Percentiles rank a stretch among this genome's conserved stretches.
Evolutionary conservation across 176 grass and related monocot genomes (phyloP).

Genomic region (Melocanna baccifera): DNA sequence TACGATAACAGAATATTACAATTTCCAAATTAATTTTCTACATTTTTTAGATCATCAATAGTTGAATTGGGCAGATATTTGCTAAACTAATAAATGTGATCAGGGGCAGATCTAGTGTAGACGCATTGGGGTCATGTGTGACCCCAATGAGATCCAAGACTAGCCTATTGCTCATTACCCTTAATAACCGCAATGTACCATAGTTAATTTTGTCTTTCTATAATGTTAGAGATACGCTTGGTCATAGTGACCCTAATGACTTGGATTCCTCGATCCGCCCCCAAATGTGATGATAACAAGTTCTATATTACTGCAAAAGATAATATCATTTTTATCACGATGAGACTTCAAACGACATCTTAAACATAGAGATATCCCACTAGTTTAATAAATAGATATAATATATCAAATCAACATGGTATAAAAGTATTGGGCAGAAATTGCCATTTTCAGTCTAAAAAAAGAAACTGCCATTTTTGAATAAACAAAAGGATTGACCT

Average conservation of each 20-base stretch:
- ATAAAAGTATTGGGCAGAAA: neutral
- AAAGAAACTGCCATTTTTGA: neutral
- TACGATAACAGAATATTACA: neutral
- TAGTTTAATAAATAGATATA: neutral
- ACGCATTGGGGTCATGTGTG: no score
- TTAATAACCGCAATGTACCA: no score
- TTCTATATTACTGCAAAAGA: neutral
- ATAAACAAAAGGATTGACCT: constrained; percentile 7
- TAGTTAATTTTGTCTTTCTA: no score
- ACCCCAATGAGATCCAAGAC: no score
- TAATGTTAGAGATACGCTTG: no score
- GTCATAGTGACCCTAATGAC: no score
- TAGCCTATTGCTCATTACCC: no score
- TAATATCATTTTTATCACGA: neutral
- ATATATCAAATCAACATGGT: neutral
- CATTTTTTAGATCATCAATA: neutral
- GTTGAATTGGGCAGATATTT: neutral
- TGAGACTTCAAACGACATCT: neutral
- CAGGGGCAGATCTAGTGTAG: no score
- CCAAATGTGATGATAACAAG: neutral
- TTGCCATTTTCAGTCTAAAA: neutral
- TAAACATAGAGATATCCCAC: neutral
- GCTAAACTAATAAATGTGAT: neutral
- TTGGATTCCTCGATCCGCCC: no score
- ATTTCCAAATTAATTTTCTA: neutral